Evolutionary conservation across 805 yeast genomes (phyloP), one percentile per base, ranked within the genome.

Genomic region (Diddensiella caesifluorescens): DNA sequence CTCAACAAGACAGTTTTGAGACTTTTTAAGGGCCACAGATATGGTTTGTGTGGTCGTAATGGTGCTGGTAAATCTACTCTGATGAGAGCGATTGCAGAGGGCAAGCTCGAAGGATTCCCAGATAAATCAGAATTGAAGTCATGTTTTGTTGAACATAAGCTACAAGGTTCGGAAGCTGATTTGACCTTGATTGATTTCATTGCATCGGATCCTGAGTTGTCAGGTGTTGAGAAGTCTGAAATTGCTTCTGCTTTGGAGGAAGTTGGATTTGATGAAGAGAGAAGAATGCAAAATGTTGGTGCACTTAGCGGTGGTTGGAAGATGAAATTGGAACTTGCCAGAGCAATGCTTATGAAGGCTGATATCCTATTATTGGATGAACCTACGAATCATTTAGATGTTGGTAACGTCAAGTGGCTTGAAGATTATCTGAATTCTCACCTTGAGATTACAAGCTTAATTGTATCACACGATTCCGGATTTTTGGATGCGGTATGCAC

Each of bases 241-340:
- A 86, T 90, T 59, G 65, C 94, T 12, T 60, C 58, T 1, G 96
- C 95, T 21, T 73, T 90, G 46, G 79, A 69, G 35, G 77, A 77
- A 38, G 97, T 90, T 63, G 97, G 97, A 2, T 90, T 90, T 64
- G 81, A 92, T 52, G 92, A 83, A 43, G 90, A 81, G 60, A 80
- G 96, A 70, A 77, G 95, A 62, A 75, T 76, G 22, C 97, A 89
- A 68, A 76, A 85, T 35, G 96, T 92, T 44, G 96, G 96, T 29
- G 85, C 97, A 1, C 71, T 90, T 46, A 86, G 96, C 33, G 98
- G 98, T 66, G 98, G 98, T 65, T 90, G 98, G 98, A 92, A 92
- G 69, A 90, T 90, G 98, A 90, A 90, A 69, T 75, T 90, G 54
- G 97, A 89, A 68, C 73, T 90, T 58, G 98, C 97, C n/a, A 82